Percentiles rank a stretch among this genome's conserved stretches.
These are phyloP conservation scores for Nakazawaea molendinolei DNA, from an alignment of 805 yeast genomes.

Conservation along the genomic window DNA sequence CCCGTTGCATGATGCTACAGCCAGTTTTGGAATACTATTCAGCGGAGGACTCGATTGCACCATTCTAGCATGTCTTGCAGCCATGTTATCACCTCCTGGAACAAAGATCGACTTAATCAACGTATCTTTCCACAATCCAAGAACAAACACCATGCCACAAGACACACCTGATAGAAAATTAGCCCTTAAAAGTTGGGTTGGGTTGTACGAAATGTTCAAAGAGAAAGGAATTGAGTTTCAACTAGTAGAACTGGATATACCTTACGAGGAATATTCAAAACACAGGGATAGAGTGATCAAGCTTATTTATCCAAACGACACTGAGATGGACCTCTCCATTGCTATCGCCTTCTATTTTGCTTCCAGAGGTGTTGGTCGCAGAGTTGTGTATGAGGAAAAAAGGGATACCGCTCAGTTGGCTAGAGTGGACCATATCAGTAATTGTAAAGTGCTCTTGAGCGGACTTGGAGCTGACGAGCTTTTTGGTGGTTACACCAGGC, in stretches of 20 bases:
- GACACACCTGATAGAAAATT: conserved; percentile 85
- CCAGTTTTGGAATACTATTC: conserved; percentile 58
- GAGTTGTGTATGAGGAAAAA: conserved; percentile 16
- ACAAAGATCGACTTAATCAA: conserved; percentile 69
- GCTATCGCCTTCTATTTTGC: conserved; percentile 96
- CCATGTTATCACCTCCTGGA: conserved; percentile 22
- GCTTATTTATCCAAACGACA: conserved; percentile 75
- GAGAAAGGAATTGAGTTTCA: conserved; percentile 29
- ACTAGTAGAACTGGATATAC: conserved; percentile 66
- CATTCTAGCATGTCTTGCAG: conserved; percentile 54
- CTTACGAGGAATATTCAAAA: conserved; percentile 56
- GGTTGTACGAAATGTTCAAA: conserved; percentile 39
- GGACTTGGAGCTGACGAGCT: conserved; percentile 98
- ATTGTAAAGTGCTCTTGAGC: conserved; percentile 68
- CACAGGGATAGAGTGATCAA: conserved; percentile 46
- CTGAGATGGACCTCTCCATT: conserved; percentile 94
- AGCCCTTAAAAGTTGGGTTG: conserved; percentile 56
- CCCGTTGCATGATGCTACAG: conserved; percentile 38
- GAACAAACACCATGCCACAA: conserved; percentile 52
- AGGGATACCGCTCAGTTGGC: conserved; percentile 11
- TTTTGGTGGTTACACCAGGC: conserved; percentile 93
- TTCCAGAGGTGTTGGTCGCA: conserved; percentile 46
- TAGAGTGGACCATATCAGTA: conserved; percentile 34
- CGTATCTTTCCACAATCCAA: conserved; percentile 87
- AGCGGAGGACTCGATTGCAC: conserved; percentile 98